Base-by-base conservation (phyloP, 768 basidiomycete species). In the Amanita rimosa region DNA sequence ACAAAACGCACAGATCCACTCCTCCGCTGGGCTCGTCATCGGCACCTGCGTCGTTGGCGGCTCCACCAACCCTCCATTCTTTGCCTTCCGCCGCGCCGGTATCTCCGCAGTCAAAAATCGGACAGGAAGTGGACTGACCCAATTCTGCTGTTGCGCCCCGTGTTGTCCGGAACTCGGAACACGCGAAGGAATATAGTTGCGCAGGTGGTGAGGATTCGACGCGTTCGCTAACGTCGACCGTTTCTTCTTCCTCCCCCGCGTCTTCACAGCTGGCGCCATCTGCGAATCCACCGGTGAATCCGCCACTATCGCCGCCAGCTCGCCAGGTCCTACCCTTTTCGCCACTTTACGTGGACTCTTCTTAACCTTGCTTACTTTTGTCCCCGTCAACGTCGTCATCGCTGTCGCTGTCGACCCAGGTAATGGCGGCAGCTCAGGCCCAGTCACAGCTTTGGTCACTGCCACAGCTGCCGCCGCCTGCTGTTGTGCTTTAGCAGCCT, bases 1-100 rank as follows among this genome's bases (percentile, higher is more conserved):
- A 70, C 95, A 98, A 58, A 85, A 87, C 53, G 85, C 78, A 62
- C 95, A 98, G 51, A 97, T 83, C 84, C 89, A 96, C 62, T 97
- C 95, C 19, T 96, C 91, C 29, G 66, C 72, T 6, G 81, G 79
- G 51, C 78, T 73, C 19, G 72, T 73, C 46, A 81, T 63, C 3
- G 34, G 43, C 14, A 29, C 44, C 52, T 55, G 62, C 29, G 60
- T 39, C 21, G 48, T 49, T 39, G 55, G 50, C 37, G 46, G 45
- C 6, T 42, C 44, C 54, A 6, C 52, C 45, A 53, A 40, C 46
- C 48, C 55, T 57, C 47, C 50, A 37, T 39, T 54, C 33, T 26
- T 52, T 17, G 53, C 50, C 55, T 57, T 41, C 11, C 62, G 57
- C 48, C 64, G 72, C 35, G 74, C 69, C 13, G 83, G 78, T 37